A percentile compares a stretch with the other conserved stretches of the same genome.
These are phyloP conservation scores for Onygena corvina DNA, from an alignment of 2,329 filamentous ascomycete genomes.

Conservation along the genomic window DNA sequence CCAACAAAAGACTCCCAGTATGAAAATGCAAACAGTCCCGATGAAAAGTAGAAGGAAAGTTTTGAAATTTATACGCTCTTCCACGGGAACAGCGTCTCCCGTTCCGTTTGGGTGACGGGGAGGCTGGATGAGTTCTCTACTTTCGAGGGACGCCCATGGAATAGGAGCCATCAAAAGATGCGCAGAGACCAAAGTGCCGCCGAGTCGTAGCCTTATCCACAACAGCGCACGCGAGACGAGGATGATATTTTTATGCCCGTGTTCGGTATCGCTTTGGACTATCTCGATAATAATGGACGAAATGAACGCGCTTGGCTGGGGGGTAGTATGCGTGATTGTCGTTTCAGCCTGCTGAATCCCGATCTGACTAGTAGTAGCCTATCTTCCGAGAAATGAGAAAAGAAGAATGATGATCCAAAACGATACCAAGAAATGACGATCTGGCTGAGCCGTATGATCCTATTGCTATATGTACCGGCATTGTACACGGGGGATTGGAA, in stretches of 20 bases:
- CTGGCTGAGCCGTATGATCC: not conserved
- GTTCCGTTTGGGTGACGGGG: constrained; percentile 20
- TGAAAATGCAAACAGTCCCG: constrained; percentile 29
- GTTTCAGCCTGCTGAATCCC: not conserved
- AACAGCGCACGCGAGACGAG: too few relatives aligned
- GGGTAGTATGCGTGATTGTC: not conserved
- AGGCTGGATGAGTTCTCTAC: constrained; percentile 17
- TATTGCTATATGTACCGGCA: not conserved
- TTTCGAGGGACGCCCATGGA: not conserved
- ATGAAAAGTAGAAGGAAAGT: constrained; percentile 26
- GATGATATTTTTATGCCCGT: not conserved
- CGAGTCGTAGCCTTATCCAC: not conserved
- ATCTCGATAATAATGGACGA: constrained; percentile 3
- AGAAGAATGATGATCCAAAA: not conserved
- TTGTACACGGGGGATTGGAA: not conserved
- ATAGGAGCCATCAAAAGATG: constrained; percentile 14
- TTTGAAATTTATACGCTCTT: constrained; percentile 22
- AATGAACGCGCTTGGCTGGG: constrained; percentile 9
- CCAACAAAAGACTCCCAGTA: constrained; percentile 30
- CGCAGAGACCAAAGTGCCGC: not conserved
- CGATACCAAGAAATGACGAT: not conserved
- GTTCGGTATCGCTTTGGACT: not conserved
- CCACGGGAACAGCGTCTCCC: constrained; percentile 18
- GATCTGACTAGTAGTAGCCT: not conserved
- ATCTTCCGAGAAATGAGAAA: constrained; percentile 7